Evolutionary conservation across 169 alveolate genomes (phyloP), one percentile per base, ranked within the genome.

Genomic region (Plasmodium cynomolgi): DNA sequence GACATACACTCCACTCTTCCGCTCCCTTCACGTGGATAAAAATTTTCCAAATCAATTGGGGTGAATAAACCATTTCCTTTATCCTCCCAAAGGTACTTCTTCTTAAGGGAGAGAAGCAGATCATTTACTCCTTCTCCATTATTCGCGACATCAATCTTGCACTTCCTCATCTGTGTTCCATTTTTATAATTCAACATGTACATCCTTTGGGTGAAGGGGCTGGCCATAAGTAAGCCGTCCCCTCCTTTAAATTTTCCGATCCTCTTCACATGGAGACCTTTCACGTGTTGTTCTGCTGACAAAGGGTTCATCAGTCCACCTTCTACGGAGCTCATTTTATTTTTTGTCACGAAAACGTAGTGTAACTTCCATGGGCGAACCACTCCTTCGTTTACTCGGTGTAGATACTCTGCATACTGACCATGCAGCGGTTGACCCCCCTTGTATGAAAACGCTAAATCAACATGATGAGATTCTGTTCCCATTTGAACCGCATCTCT

Each of bases 181-280:
- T 79, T 75, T 29, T 93, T 97, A 4, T 94, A 93, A 58, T 96
- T 90, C 92, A 95, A 83, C 73, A 81, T 93, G 20, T 47, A 62
- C 33, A 58, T 84, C 50, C 85, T 91, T 91, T 95, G 83, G 62
- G 90, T 33, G 23, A 73, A 6, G 11, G 96, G 86, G 15, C 92
- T 90, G 2, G 80, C 29, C 20, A 96, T 73, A 71, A 96, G 92
- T 7, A 95, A 96, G 62, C 83, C 72, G 37, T 86, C 74, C 39
- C 97, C 92, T 41, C 95, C 93, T 91, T 92, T 93, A 88, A 95
- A 95, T 29, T 95, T 93, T n/a, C 97, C 97, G 11, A 95, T 92
- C 96, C 97, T 95, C 13, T 80, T 88, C 56, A 93, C 80, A 73
- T 96, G 86, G 0, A 96, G 91, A 73, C 92, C 81, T 29, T 85